Base-by-base conservation (phyloP, 2,329 filamentous ascomycete species). In the Gnomoniopsis sp. region DNA sequence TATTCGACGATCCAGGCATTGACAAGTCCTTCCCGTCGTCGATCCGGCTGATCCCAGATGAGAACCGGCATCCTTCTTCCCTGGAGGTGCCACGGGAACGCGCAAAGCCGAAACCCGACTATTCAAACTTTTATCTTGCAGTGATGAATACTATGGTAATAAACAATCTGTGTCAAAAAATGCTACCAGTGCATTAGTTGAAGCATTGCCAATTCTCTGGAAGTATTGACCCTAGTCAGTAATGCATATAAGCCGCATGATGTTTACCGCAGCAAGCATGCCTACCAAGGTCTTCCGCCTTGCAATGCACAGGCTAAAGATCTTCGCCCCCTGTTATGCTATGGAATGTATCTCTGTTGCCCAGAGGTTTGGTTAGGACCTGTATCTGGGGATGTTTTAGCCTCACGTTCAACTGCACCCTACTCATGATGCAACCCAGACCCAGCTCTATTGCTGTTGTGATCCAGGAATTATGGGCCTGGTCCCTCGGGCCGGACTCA, bases 301-400 rank as follows among this genome's bases (percentile, higher is more conserved):
- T 30, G 4, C 7, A 19, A 15, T 12, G 46, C 53, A 56, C 44
- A 50, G 53, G 46, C 47, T 17, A 43, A 49, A 49, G 53, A 56
- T 56, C 53, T 44, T 22, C 34, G 21, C 14, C 53, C 44, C 17
- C 53, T 41, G 17, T 49, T 34, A 30, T 4, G 26, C 26, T 30
- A 30, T 8, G 8, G 4, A 30, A 30, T n/a, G 14, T 34, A 46
- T 50, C 23, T 41, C 46, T 38, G 36, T 46, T n/a, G 21, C 22
- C 33, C 7, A 30, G 26, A 30, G 4, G 26, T 4, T 8, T 8
- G 26, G 26, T 30, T 8, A n/a, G n/a, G n/a, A n/a, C 41, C 43
- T 38, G 14, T 44, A 30, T 36, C 46, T 44, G 48, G 53, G 53
- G 47, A 56, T 50, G 53, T 56, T 56, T 56, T 56, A 56, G 53